These are phyloP conservation scores for Monosporascus sp. DNA, from an alignment of 2,329 filamentous ascomycete species.

Conservation along the genomic window DNA sequence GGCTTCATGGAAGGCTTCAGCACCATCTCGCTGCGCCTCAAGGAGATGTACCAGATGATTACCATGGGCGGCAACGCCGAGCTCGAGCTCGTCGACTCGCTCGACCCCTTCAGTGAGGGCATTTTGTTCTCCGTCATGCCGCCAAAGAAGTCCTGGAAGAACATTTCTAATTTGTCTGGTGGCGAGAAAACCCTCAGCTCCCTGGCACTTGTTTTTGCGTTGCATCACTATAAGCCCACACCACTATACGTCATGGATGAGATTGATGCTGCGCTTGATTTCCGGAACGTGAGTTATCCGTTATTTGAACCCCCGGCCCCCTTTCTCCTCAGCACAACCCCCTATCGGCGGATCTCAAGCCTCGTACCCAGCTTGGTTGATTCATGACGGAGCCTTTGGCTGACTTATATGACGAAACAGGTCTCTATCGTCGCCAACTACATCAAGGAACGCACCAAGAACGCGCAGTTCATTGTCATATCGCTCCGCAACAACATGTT, in stretches of 20 bases:
- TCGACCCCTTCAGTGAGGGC: slow-evolving; percentile 95
- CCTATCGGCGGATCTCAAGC: not conserved
- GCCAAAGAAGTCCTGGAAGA: slow-evolving; percentile 99
- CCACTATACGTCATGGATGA: slow-evolving; percentile 99
- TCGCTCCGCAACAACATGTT: slow-evolving; percentile 99
- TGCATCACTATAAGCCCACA: slow-evolving; percentile 97
- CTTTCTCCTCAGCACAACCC: not conserved
- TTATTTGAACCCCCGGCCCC: not conserved
- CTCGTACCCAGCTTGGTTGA: slow-evolving; percentile 2
- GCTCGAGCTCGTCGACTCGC: slow-evolving; percentile 89
- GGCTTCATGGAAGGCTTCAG: slow-evolving; percentile 99
- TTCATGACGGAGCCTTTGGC: not conserved
- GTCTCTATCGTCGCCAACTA: slow-evolving; percentile 97
- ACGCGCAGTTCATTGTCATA: slow-evolving; percentile 98
- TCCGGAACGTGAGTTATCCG: slow-evolving; percentile 77
- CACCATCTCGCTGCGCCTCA: slow-evolving; percentile 86
- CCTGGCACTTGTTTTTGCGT: slow-evolving; percentile 90
- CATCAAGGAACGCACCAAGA: slow-evolving; percentile 98
- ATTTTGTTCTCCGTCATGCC: slow-evolving; percentile 99
- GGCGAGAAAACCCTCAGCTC: slow-evolving; percentile 96
- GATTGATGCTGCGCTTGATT: slow-evolving; percentile 96
- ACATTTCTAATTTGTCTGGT: slow-evolving; percentile 91
- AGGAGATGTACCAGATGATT: slow-evolving; percentile 99
- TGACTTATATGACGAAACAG: slow-evolving; percentile 37
- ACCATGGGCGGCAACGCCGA: slow-evolving; percentile 99